Base-by-base conservation (phyloP, 306 rosid genomes). In the Cucurbita pepo region DNA sequence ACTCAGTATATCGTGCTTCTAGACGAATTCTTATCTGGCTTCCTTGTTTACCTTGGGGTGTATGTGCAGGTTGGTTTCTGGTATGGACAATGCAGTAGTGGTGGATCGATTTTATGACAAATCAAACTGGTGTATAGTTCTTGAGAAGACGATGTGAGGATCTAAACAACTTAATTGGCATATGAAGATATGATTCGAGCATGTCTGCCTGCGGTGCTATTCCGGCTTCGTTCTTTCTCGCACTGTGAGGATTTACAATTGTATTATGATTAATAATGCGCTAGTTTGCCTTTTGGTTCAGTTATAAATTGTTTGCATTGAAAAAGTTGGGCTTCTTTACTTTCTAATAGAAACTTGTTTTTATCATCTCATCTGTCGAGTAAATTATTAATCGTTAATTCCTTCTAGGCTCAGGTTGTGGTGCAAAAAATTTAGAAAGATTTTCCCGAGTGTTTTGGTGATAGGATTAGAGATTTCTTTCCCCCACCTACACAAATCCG, bases 91-190 rank as follows among this genome's bases (percentile, higher is more conserved):
- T 64, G 90, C 90, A 13, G 82, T 83, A 72, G 73, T 94, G 51
- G 87, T 94, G 5, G 97, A 94, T 76, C 85, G 78, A 57, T 91
- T 94, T 89, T 91, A 77, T 56, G 95, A 94, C 84, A 94, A 94
- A 82, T 89, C 97, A 62, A 94, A 94, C 83, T 94, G 95, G 99
- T 89, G 97, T 53, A 80, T 91, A 78, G 80, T 88, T 85, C 96
- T 94, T 18, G 88, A 94, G 88, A 94, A 82, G 82, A 84, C 77
- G 9, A 48, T 43, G 40, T 95, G 86, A 86, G 45, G 2, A 13
- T 22, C 22, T 16, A 47, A 30, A 48, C 36, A 2, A 4, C 22
- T n/a, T 43, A 18, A 62, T 19, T 60, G 55, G 38, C 18, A 6
- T 4, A 22, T 47, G 73, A 67, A 67, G 73, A 47, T 50, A 50